Evolutionary conservation across 2,329 filamentous ascomycete species (phyloP), one percentile per base, ranked within the genome.

Genomic region (Fusarium sublunatum): DNA sequence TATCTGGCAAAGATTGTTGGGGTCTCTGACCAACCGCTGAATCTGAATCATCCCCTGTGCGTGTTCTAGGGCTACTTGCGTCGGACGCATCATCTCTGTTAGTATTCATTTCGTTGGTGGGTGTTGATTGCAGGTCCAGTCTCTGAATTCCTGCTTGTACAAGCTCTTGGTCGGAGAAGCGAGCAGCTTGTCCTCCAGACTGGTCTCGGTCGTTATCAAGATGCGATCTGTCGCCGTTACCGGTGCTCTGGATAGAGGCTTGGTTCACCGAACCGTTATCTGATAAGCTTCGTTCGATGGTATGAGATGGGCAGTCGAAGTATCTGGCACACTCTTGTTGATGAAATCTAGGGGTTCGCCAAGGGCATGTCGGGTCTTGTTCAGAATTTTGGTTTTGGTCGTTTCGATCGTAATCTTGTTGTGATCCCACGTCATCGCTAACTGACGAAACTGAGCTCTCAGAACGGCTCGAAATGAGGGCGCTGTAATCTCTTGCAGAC

Each of bases 241-340:
- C 55, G 28, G 41, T 36, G 35, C 39, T 44, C 38, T 55, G 49
- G 7, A 63, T 64, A 11, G 64, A 62, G 32, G 68, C 64, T 56
- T 72, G 70, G n/a, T 72, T 72, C 29, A 32, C 50, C 7, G 68
- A 65, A 26, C 56, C 50, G 10, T 47, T 50, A 24, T 65, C 53
- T 34, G 76, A 76, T 19, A 75, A 56, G 26, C 65, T 68, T 47
- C 81, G 76, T 65, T 78, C 77, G 41, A 81, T 64, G 15, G 73
- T 59, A 53, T 84, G 82, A 5, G 79, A 77, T 29, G 81, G 82
- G 39, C 81, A 83, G 71, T 84, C 82, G 53, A 81, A 77, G 68
- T 76, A 83, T 42, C 76, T 77, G 10, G 76, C 75, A 67, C 81
- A 82, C 69, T 83, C 81, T 44, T 77, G 74, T 46, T 80, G 75